Percentiles rank a stretch among this genome's conserved stretches.
These are phyloP conservation scores for Effrenium voratum DNA, from an alignment of 73 alveolate genomes.

Conservation along the genomic window DNA sequence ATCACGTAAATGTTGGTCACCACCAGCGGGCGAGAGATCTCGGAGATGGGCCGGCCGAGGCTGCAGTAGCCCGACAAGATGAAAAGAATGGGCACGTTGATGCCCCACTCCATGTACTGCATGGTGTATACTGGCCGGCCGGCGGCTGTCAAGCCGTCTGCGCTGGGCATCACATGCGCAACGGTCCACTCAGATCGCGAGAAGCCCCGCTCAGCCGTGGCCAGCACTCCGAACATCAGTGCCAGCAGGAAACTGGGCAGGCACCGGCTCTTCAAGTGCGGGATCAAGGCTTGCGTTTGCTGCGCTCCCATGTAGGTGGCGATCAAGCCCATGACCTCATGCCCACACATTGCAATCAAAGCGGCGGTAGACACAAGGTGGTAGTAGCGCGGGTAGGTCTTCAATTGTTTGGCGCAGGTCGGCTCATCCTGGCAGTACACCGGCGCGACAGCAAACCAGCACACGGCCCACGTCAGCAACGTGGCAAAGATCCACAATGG, in stretches of 20 bases:
- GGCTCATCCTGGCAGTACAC: background rate
- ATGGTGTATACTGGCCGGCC: conserved; percentile 21
- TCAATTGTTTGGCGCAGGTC: background rate
- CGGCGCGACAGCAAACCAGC: background rate
- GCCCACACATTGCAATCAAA: background rate
- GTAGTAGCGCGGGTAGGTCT: conserved; percentile 12
- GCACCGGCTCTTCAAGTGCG: conserved; percentile 12
- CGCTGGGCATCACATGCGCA: background rate
- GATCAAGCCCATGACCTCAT: background rate
- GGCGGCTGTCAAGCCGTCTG: background rate
- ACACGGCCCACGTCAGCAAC: background rate
- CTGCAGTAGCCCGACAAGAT: conserved; percentile 12
- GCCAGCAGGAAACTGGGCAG: conserved; percentile 11
- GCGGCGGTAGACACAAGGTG: background rate
- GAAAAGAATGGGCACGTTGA: conserved; percentile 11
- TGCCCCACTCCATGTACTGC: conserved; percentile 32
- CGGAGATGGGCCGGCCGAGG: background rate
- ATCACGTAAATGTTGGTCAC: conserved; percentile 15
- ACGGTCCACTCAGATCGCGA: background rate
- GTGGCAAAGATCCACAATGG: background rate
- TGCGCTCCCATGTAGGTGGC: conserved; percentile 9
- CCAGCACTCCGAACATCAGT: conserved; percentile 6
- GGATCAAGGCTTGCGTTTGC: background rate
- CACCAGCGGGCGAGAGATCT: background rate
- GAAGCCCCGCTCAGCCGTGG: background rate